Evolutionary conservation across 176 grass and related monocot species (phyloP).

Genomic region (Zizania latifolia): DNA sequence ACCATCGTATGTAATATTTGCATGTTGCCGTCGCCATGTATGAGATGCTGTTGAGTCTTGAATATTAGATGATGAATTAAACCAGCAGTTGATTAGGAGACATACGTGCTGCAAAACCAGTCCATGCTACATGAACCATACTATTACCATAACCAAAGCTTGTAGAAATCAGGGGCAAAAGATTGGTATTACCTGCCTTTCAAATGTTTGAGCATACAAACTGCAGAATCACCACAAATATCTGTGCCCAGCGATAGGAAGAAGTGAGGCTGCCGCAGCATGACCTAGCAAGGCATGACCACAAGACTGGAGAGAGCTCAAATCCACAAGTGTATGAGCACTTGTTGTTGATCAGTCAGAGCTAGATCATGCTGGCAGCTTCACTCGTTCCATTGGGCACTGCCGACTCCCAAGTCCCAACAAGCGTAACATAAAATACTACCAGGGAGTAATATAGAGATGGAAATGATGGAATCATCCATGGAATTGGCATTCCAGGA

Average conservation of each 20-base stretch:
- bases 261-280: conserved; percentile 99
- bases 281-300: conserved; percentile 88
- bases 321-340: background rate
- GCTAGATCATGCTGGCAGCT: conserved; percentile 99
- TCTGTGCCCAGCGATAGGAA: conserved; percentile 55
- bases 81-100: no score
- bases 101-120: no score
- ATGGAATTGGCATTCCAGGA: background rate
- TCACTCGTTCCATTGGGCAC: conserved; percentile 90
- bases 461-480: background rate
- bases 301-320: background rate
- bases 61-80: no score
- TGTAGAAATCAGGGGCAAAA: background rate
- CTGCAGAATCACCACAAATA: background rate
- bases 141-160: background rate
- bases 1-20: no score
- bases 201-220: background rate
- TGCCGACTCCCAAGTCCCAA: background rate
- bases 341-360: conserved; percentile 40
- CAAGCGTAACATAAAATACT: conserved; percentile 51
- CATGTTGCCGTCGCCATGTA: no score
- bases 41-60: no score
- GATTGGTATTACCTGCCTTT: background rate
- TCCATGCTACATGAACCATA: background rate
- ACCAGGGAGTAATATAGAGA: background rate